These are phyloP conservation scores for Phytopythium aichiense DNA, from an alignment of 352 stramenopile species.

Conservation along the genomic window DNA sequence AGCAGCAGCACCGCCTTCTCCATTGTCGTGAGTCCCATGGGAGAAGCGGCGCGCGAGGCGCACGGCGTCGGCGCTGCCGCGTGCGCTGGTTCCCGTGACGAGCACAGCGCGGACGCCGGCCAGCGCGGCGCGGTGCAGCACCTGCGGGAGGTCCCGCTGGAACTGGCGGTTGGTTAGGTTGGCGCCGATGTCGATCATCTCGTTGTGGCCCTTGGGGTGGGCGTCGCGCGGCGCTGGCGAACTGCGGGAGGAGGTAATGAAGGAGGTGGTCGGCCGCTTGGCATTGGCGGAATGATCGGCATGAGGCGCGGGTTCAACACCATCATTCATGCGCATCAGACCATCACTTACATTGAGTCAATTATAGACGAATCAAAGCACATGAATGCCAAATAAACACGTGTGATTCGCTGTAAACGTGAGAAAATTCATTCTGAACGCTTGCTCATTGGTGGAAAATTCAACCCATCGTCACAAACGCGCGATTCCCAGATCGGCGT, in stretches of 20 bases:
- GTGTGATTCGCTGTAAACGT: background rate
- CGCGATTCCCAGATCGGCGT: background rate
- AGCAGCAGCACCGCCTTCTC: conserved; percentile 4
- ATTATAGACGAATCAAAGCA: background rate
- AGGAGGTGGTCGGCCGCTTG: no score
- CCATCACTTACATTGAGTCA: background rate
- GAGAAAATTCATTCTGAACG: background rate
- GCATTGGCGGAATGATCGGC: background rate
- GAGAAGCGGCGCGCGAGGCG: conserved; percentile 25
- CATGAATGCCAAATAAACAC: background rate
- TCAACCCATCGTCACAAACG: background rate
- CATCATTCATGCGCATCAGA: background rate
- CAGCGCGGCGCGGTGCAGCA: conserved; percentile 79
- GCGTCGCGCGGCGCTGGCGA: background rate
- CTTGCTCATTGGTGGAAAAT: background rate
- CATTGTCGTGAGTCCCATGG: background rate
- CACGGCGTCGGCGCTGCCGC: conserved; percentile 34
- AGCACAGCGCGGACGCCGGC: conserved; percentile 79
- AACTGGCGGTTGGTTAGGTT: conserved; percentile 69
- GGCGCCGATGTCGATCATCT: conserved; percentile 63
- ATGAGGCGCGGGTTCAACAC: background rate
- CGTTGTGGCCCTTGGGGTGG: background rate
- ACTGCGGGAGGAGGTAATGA: background rate
- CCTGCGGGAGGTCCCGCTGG: conserved; percentile 79
- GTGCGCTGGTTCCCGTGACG: conserved; percentile 74